Evolutionary conservation across 1,139 yeast genomes (phyloP), one percentile per base, ranked within the genome.

Genomic region (Williopsis jadinii): DNA sequence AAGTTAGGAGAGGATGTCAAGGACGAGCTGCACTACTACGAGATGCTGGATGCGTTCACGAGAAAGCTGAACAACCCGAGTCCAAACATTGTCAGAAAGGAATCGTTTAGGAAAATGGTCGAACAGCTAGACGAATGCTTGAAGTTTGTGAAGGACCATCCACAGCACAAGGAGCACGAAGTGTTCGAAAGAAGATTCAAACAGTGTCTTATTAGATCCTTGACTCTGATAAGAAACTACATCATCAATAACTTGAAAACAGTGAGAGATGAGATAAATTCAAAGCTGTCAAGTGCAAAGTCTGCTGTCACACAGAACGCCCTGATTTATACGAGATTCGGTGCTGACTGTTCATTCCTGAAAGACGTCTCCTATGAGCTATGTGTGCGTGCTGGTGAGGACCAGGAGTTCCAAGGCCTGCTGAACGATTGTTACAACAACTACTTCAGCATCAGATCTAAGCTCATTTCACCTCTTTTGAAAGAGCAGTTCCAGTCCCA

Each of bases 201-300:
- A 46, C 95, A 86, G 53, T 86, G 96, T 55, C 72, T 88, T 75
- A 81, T 94, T 1, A 73, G 96, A 45, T 81, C 95, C 0, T 69
- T 88, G 42, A 79, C 95, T 0, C 67, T 92, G 49, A 75, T 87
- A 19, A 75, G 82, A 49, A 84, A 82, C 51, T 85, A 79, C 56
- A 65, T 85, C 44, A 70, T 71, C 27, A 71, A 68, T 36, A 73
- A 73, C 36, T 58, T 88, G 37, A 76, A 73, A 43, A 67, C 65
- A 13, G 59, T 77, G 2, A 69, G 71, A 32, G 62, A 61, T 24
- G 73, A 68, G 9, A 67, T 83, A 30, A 58, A 62, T 12, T 52
- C 46, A 11, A 63, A 54, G 46, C 55, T 57, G 30, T 51, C 51
- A 33, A 55, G 36, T 9, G 46, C 63, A 0, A 52, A 60, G 13